Base-by-base conservation (phyloP, 208 protist genomes). In the Crithidia mellificae region DNA sequence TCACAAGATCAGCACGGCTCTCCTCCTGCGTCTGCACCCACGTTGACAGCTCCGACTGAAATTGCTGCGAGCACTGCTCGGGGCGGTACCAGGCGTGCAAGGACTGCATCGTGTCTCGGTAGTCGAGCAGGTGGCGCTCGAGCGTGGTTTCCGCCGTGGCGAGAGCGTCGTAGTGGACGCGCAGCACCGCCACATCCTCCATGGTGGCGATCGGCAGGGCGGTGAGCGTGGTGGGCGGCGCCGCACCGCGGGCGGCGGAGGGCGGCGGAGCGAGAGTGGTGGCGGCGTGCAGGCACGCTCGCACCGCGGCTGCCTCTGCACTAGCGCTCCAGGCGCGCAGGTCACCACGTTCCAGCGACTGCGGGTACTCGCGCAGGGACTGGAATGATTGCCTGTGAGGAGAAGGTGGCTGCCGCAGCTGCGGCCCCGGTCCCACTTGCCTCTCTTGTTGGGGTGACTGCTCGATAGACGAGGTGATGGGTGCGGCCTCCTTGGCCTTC, bases 11-110 rank as follows among this genome's bases (percentile, higher is more conserved):
- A 2, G 32, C 22, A 20, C 63, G 59, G 15, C 30, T 47, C 54
- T 79, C 66, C 39, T 79, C 73, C 63, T 73, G 66, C 12, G 39
- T 49, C 24, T 46, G 63, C 54, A 76, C 32, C 70, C 70, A 76
- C 30, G 15, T 34, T 7, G 9, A 12, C 22, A 78, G 39, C 34
- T 78, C 64, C 34, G 25, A 24, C 19, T 36, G 55, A 38, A 76
- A 70, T 17, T 69, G 44, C 9, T 49, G 56, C 19, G 63, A 34
- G 56, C 70, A 76, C 25, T 64, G 39, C 29, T 76, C 70, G n/a
- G 17, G 53, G 2, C 56, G 53, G 41, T 76, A 76, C 70, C 70
- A 76, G 27, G 29, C 24, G 27, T 52, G 52, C 20, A 76, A 49
- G 39, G 68, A 54, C n/a, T 66, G 63, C 3, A 70, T 34, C 0